phyloP scores from a whole-genome alignment of 78 protist genomes.

The Planoprotostelium fungivorum region DNA sequence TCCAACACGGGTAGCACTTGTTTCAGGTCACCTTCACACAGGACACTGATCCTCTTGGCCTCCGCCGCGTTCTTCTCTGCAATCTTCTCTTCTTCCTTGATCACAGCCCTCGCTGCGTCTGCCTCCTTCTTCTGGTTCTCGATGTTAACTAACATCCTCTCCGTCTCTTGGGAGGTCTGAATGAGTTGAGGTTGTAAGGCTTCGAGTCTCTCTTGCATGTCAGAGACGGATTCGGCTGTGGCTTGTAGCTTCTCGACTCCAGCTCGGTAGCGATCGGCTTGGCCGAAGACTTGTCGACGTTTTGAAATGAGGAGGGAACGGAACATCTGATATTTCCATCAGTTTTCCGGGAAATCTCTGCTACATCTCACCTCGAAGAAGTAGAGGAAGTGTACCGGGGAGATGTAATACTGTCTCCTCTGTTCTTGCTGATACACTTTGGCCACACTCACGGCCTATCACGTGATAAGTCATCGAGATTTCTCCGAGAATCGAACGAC shows the following conservation, averaged over 20 bases:
- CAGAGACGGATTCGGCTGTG: not conserved
- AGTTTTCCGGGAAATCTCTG: not conserved
- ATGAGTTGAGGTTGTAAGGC: not conserved
- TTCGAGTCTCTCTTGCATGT: not conserved
- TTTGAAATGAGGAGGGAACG: not conserved
- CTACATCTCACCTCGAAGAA: not conserved
- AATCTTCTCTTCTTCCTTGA: not conserved
- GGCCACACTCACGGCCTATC: not conserved
- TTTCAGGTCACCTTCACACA: not conserved
- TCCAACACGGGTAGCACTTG: slow-evolving; percentile 48
- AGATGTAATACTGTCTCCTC: not conserved
- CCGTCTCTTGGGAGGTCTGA: not conserved
- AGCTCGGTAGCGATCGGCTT: not conserved
- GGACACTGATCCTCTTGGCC: not conserved
- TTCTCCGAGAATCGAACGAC: not conserved
- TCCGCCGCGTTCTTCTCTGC: not conserved
- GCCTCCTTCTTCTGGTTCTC: not conserved
- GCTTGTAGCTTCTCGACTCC: not conserved
- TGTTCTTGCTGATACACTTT: not conserved
- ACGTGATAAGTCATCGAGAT: not conserved
- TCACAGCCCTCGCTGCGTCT: not conserved
- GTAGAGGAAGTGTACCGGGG: not conserved
- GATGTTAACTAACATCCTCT: not conserved
- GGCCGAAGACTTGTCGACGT: not conserved
- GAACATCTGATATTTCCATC: not conserved